These are phyloP conservation scores for Thielaviopsis cerberus DNA, from an alignment of 2,329 filamentous ascomycete genomes.

Conservation along the genomic window DNA sequence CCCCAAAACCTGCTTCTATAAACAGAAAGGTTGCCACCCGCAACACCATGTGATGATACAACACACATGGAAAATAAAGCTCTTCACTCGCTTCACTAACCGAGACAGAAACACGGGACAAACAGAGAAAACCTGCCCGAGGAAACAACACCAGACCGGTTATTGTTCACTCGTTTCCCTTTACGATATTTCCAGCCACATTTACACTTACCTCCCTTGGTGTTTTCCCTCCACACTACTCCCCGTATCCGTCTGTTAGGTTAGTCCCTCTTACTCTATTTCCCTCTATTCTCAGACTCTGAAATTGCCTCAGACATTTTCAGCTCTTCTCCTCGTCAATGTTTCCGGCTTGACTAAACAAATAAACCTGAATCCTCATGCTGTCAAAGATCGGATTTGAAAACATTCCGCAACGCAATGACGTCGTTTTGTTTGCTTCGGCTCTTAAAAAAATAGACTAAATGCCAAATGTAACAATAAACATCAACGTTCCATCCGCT, in stretches of 20 bases:
- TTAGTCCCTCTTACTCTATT: no score
- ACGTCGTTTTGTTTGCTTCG: background rate
- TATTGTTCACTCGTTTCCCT: background rate
- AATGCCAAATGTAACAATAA: background rate
- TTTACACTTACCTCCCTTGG: no score
- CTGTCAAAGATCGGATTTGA: background rate
- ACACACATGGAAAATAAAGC: background rate
- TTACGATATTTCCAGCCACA: no score
- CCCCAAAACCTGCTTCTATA: no score
- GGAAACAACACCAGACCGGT: background rate
- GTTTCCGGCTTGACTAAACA: no score
- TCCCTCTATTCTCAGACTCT: no score
- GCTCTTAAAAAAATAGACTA: background rate
- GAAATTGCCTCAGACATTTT: background rate
- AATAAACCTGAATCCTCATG: no score
- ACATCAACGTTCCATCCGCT: background rate
- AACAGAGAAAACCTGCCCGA: background rate
- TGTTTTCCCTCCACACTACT: no score
- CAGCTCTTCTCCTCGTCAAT: background rate
- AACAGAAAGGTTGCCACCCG: background rate
- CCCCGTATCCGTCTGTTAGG: no score
- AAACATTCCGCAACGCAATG: background rate
- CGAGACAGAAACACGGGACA: background rate
- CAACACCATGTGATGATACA: background rate
- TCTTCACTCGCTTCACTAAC: background rate